phyloP scores from a whole-genome alignment of 2,329 filamentous ascomycete genomes.

The Aureobasidium pullulans region DNA sequence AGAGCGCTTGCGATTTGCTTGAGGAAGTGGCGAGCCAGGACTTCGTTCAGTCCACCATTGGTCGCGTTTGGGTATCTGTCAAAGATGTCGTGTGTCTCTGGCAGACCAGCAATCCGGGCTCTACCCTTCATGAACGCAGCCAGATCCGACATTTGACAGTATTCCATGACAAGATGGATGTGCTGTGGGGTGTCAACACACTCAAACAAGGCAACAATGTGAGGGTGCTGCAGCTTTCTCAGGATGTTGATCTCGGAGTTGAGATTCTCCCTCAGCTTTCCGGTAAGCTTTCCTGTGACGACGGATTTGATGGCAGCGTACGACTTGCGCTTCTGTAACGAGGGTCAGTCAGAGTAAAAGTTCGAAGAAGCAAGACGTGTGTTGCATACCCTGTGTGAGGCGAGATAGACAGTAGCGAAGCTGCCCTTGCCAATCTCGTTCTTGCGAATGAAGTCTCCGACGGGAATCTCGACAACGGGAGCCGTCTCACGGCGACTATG shows the following conservation, averaged over 20 bases:
- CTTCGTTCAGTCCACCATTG: constrained; percentile 85
- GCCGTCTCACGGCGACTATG: not conserved
- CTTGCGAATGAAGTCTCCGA: constrained; percentile 75
- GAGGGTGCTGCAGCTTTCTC: constrained; percentile 85
- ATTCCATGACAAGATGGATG: constrained; percentile 98
- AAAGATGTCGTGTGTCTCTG: constrained; percentile 82
- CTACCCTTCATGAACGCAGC: constrained; percentile 95
- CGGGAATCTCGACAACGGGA: constrained; percentile 29
- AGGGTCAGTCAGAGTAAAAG: not conserved
- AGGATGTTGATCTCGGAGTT: constrained; percentile 94
- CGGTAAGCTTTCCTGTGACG: constrained; percentile 81
- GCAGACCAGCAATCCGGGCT: constrained; percentile 69
- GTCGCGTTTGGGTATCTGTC: constrained; percentile 81
- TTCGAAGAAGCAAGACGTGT: not conserved
- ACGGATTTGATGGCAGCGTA: constrained; percentile 96
- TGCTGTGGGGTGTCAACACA: constrained; percentile 80
- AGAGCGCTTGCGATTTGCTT: constrained; percentile 91
- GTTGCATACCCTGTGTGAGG: constrained; percentile 27
- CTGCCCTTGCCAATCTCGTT: constrained; percentile 94
- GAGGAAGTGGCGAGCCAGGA: constrained; percentile 91
- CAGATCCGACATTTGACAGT: constrained; percentile 89
- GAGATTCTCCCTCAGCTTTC: constrained; percentile 93
- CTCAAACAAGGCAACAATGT: constrained; percentile 93
- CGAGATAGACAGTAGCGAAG: constrained; percentile 82
- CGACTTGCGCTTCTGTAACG: constrained; percentile 59